Percentiles rank a stretch among this genome's conserved stretches.
Conservation (phyloP, 2,329 filamentous ascomycete genomes). For the Ascosphaera apis region DNA sequence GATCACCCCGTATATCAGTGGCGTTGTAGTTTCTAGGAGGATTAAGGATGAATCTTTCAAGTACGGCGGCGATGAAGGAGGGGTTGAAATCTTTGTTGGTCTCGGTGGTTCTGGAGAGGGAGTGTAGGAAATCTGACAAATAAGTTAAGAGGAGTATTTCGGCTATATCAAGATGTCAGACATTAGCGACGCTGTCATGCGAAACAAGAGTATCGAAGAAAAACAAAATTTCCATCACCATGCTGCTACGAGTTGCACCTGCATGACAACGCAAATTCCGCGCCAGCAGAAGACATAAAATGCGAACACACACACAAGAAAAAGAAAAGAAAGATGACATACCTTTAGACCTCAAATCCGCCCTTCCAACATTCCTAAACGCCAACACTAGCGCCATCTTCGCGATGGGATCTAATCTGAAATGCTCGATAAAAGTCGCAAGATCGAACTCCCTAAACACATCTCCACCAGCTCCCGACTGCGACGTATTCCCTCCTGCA, state of each 20-base stretch:
- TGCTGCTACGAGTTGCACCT: too few relatives aligned
- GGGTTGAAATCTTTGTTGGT: constrained; percentile 43
- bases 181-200: constrained; percentile 4
- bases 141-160: constrained; percentile 75
- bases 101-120: constrained; percentile 42
- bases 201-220: too few relatives aligned
- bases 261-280: too few relatives aligned
- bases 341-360: constrained; percentile 82
- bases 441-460: constrained; percentile 91
- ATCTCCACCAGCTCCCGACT: too few relatives aligned
- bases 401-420: constrained; percentile 70
- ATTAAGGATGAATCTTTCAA: constrained; percentile 71
- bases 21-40: constrained; percentile 71
- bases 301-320: too few relatives aligned
- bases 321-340: constrained; percentile 10
- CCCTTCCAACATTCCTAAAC: constrained; percentile 60
- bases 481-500: too few relatives aligned
- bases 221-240: too few relatives aligned
- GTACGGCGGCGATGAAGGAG: constrained; percentile 50
- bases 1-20: constrained; percentile 42
- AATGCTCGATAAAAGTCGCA: constrained; percentile 87
- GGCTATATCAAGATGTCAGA: constrained; percentile 27
- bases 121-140: constrained; percentile 53
- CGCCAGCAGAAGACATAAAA: too few relatives aligned
- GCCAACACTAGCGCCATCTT: constrained; percentile 75